Evolutionary conservation across 2,329 filamentous ascomycete genomes (phyloP).

Genomic region (Trichoderma sp.): DNA sequence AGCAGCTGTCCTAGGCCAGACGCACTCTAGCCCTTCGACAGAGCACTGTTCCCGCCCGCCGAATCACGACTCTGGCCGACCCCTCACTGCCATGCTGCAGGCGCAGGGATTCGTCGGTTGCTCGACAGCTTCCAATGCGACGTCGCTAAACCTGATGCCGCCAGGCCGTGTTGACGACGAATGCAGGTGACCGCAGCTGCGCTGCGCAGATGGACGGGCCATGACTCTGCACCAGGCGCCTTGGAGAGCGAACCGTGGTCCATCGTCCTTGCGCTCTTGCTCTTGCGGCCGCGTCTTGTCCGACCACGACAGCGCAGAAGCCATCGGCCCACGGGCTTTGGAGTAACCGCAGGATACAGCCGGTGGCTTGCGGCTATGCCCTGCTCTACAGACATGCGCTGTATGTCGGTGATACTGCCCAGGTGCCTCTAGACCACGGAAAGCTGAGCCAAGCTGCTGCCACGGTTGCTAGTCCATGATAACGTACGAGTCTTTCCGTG

Average conservation of each 20-base stretch:
- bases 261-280: not conserved
- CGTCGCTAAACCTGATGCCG: constrained; percentile 23
- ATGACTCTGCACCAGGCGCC: constrained; percentile 15
- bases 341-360: constrained; percentile 15
- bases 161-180: constrained; percentile 18
- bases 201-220: constrained; percentile 15
- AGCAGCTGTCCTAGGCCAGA: too few species aligned
- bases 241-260: constrained; percentile 15
- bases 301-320: constrained; percentile 5
- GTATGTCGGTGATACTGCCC: not conserved
- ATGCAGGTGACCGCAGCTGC: constrained; percentile 18
- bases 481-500: not conserved
- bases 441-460: constrained; percentile 1
- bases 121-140: constrained; percentile 20
- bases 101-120: constrained; percentile 15
- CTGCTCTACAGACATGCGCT: not conserved
- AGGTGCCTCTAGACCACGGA: not conserved
- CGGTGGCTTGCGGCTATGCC: constrained; percentile 19
- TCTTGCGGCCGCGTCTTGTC: constrained; percentile 13
- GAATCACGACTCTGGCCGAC: constrained; percentile 26
- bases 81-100: constrained; percentile 15
- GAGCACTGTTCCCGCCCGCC: constrained; percentile 5
- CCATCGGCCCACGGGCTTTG: not conserved
- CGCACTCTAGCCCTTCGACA: too few species aligned
- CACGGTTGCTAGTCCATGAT: not conserved